These are phyloP conservation scores for Thielaviopsis musarum DNA, from an alignment of 2,329 filamentous ascomycete genomes.

Conservation along the genomic window DNA sequence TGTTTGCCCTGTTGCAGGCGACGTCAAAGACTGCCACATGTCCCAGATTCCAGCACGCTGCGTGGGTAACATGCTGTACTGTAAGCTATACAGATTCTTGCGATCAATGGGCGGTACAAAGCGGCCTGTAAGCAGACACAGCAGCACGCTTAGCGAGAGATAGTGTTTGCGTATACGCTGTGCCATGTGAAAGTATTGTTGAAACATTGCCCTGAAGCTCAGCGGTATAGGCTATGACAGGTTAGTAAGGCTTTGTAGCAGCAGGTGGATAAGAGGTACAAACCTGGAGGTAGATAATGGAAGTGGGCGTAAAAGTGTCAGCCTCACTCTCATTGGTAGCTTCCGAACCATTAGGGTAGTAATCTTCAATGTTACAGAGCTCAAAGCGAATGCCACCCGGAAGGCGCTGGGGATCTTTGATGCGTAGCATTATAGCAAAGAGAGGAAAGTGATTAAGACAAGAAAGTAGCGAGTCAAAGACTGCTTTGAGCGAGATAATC, in stretches of 20 bases:
- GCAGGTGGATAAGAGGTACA: constrained; percentile 10
- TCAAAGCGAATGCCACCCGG: constrained; percentile 83
- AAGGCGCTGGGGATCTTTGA: constrained; percentile 81
- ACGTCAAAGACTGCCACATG: constrained; percentile 62
- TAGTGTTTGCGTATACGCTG: constrained; percentile 91
- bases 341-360: constrained; percentile 25
- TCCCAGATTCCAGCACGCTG: constrained; percentile 63
- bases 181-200: constrained; percentile 91
- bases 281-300: constrained; percentile 77
- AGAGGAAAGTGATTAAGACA: constrained; percentile 95
- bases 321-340: constrained; percentile 2
- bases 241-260: constrained; percentile 1
- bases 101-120: constrained; percentile 93
- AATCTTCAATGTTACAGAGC: constrained; percentile 54
- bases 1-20: constrained; percentile 23
- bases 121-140: constrained; percentile 74
- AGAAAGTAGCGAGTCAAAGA: constrained; percentile 78
- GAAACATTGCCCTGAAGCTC: constrained; percentile 83
- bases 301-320: constrained; percentile 35
- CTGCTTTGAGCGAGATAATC: constrained; percentile 84
- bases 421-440: constrained; percentile 86
- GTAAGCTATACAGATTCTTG: constrained; percentile 84
- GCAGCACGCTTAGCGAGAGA: constrained; percentile 69
- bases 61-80: constrained; percentile 94
- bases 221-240: constrained; percentile 61